Conservation (phyloP, 2,329 filamentous ascomycete species). For the Hypoxylon sp. region DNA sequence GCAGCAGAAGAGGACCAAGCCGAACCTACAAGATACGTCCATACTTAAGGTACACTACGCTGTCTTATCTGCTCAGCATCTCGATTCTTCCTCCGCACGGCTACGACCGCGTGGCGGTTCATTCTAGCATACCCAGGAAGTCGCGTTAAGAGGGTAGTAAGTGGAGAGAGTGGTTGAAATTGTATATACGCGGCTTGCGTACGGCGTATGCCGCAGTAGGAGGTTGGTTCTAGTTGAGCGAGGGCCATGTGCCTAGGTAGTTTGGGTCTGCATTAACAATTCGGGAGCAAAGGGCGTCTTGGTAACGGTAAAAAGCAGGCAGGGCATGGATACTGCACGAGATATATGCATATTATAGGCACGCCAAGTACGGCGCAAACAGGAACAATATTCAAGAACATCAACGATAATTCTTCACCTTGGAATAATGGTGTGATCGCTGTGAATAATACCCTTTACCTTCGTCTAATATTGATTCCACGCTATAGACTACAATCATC, state of each 20-base stretch:
- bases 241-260: conserved; percentile 3
- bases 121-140: not conserved
- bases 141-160: not conserved
- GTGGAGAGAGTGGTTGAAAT: conserved; percentile 12
- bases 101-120: not conserved
- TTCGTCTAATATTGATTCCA: conserved; percentile 34
- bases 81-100: not conserved
- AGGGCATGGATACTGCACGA: conserved; percentile 1
- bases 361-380: conserved; percentile 14
- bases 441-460: conserved; percentile 7
- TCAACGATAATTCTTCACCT: conserved; percentile 10
- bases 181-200: conserved; percentile 37
- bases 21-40: conserved; percentile 13
- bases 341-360: conserved; percentile 26
- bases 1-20: conserved; percentile 28
- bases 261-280: conserved; percentile 6
- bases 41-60: not conserved
- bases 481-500: conserved; percentile 32
- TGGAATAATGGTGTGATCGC: not conserved
- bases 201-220: not conserved
- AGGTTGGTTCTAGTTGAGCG: conserved; percentile 9
- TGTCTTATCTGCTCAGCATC: not conserved
- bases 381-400: conserved; percentile 17
- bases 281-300: conserved; percentile 2
- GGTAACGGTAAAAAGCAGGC: conserved; percentile 6